Base-by-base conservation (phyloP, 176 grass and related monocot species). In the Juncus effusus region DNA sequence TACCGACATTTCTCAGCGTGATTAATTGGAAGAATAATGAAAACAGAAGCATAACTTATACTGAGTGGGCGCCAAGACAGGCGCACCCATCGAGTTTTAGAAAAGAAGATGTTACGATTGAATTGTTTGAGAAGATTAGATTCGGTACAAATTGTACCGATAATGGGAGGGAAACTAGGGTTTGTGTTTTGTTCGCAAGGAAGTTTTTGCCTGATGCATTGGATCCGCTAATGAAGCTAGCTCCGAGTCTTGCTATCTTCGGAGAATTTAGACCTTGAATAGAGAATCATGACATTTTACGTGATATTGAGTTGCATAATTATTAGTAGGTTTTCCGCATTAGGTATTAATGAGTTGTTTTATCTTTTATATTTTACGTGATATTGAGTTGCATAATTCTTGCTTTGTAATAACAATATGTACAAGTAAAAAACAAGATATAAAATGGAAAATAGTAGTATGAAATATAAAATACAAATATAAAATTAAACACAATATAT, bases 151-250 rank as follows among this genome's bases (percentile, higher is more conserved):
- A 72, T 12, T 92, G 89, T 41, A 56, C 12, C 0, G 87, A 92
- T 45, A 92, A 87, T 5, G 84, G 84, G 10, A 41, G 54, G 38
- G 56, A 68, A 0, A 92, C 78, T 16, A 82, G 14, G 4, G 36
- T 87, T 3, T 92, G 84, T 75, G 84, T 92, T 67, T 47, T 92
- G 3, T 92, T 92, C 13, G 89, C 89, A 0, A 79, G 89, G 72
- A 92, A 92, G 75, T 92, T 92, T 40, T 16, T 68, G 10, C 84
- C 89, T 6, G 87, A 82, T 56, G 3, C 87, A 4, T 73, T 87
- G 13, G 35, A 40, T 8, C 63, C 62, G 56, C 28, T 96, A 81
- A 62, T 90, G 47, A 40, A 63, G 2, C 36, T 87, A 2, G 86
- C 83, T 44, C 83, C 78, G 14, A 79, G 77, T 10, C 49, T 95